Conservation (phyloP, 2,329 filamentous ascomycete species). For the Exophiala xenobiotica region DNA sequence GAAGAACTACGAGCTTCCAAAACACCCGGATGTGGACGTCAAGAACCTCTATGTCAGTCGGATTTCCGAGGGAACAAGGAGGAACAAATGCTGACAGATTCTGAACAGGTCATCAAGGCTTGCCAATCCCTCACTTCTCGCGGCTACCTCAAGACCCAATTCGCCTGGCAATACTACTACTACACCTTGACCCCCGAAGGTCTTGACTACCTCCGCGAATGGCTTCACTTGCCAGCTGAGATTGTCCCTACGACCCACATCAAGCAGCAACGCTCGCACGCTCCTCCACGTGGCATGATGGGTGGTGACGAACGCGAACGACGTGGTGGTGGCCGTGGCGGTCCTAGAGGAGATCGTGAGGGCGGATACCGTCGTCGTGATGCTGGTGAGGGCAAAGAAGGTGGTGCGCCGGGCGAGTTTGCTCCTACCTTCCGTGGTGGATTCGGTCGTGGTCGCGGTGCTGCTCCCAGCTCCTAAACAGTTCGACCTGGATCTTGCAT, state of each 20-base stretch:
- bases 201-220: slow-evolving; percentile 99
- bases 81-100: slow-evolving; percentile 5
- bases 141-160: slow-evolving; percentile 99
- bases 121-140: slow-evolving; percentile 97
- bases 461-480: slow-evolving; percentile 52
- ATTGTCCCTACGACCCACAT: slow-evolving; percentile 99
- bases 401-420: slow-evolving; percentile 87
- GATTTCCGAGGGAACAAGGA: slow-evolving; percentile 8
- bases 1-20: slow-evolving; percentile 98
- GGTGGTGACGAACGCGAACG: slow-evolving; percentile 79
- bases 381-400: slow-evolving; percentile 83
- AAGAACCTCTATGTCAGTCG: slow-evolving; percentile 86
- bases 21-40: slow-evolving; percentile 97
- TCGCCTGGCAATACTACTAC: slow-evolving; percentile 99
- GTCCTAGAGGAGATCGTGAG: slow-evolving; percentile 72
- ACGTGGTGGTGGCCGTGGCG: slow-evolving; percentile 80
- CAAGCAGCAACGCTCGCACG: slow-evolving; percentile 99
- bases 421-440: slow-evolving; percentile 90
- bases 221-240: slow-evolving; percentile 99
- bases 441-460: slow-evolving; percentile 80
- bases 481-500: background rate
- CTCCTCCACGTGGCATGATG: slow-evolving; percentile 98
- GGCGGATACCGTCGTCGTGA: slow-evolving; percentile 92
- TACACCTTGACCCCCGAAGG: slow-evolving; percentile 99
- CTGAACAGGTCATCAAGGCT: slow-evolving; percentile 80